A percentile compares a stretch with the other conserved stretches of the same genome.
Conservation (phyloP, 768 basidiomycete genomes). For the Candolleomyces aberdarensis region DNA sequence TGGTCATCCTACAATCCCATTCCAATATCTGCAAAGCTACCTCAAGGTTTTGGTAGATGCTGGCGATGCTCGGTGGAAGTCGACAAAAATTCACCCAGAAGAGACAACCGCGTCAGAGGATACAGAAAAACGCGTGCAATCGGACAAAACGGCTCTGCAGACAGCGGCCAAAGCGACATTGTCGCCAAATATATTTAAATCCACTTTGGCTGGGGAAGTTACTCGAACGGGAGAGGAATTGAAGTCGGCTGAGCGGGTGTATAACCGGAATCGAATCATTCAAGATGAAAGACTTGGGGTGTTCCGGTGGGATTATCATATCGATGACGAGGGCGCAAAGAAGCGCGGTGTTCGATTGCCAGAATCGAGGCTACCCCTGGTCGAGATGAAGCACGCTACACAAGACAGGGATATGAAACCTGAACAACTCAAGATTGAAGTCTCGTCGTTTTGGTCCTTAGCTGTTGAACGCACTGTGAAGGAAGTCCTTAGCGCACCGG, state of each 20-base stretch:
- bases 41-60: background rate
- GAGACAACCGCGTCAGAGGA: background rate
- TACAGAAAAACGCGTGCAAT: background rate
- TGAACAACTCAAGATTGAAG: background rate
- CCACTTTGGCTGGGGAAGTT: background rate
- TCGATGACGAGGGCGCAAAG: background rate
- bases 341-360: background rate
- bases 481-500: background rate
- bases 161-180: background rate
- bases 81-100: background rate
- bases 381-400: constrained; percentile 1
- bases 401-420: background rate
- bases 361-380: background rate
- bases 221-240: background rate
- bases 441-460: background rate
- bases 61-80: background rate
- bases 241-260: background rate
- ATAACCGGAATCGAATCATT: background rate
- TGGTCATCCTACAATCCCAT: background rate
- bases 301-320: background rate
- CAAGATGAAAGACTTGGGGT: background rate
- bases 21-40: background rate
- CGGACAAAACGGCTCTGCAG: background rate
- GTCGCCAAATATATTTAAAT: background rate
- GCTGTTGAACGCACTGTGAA: background rate